Conservation (phyloP, 2,329 filamentous ascomycete species). For the Trichophaea hybrida region DNA sequence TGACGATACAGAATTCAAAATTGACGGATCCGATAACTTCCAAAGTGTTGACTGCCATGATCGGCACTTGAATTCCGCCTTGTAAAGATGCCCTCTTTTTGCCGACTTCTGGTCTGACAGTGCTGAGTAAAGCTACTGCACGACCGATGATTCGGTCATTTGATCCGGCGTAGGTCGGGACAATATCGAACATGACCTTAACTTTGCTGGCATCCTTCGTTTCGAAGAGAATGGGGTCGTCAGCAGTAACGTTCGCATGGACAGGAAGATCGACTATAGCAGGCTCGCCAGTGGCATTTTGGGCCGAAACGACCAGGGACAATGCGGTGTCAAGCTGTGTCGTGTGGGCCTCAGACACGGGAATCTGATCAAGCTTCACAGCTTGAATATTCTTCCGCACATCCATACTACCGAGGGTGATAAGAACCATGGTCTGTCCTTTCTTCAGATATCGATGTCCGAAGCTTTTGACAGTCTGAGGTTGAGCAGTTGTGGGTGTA, state of each 20-base stretch:
- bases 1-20: slow-evolving; percentile 93
- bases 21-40: slow-evolving; percentile 91
- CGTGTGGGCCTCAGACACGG: slow-evolving; percentile 71
- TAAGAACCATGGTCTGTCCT: slow-evolving; percentile 66
- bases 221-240: slow-evolving; percentile 77
- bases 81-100: slow-evolving; percentile 81
- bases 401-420: slow-evolving; percentile 91
- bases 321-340: slow-evolving; percentile 90
- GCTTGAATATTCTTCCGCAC: slow-evolving; percentile 66
- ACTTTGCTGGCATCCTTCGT: slow-evolving; percentile 64
- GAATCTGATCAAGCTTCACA: slow-evolving; percentile 77
- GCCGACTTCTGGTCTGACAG: slow-evolving; percentile 68
- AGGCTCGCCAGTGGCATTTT: slow-evolving; percentile 70
- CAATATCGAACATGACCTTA: slow-evolving; percentile 83
- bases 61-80: slow-evolving; percentile 81
- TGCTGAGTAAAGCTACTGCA: slow-evolving; percentile 74
- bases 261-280: slow-evolving; percentile 84
- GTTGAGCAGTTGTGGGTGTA: slow-evolving; percentile 26
- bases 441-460: slow-evolving; percentile 88
- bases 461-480: slow-evolving; percentile 73
- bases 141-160: slow-evolving; percentile 74
- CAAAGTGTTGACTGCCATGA: slow-evolving; percentile 64
- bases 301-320: slow-evolving; percentile 78
- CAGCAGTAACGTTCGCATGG: slow-evolving; percentile 78
- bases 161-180: slow-evolving; percentile 80